Base-by-base conservation (phyloP, 371 early-diverging fungal genomes). In the Syncephalastrum racemosum region DNA sequence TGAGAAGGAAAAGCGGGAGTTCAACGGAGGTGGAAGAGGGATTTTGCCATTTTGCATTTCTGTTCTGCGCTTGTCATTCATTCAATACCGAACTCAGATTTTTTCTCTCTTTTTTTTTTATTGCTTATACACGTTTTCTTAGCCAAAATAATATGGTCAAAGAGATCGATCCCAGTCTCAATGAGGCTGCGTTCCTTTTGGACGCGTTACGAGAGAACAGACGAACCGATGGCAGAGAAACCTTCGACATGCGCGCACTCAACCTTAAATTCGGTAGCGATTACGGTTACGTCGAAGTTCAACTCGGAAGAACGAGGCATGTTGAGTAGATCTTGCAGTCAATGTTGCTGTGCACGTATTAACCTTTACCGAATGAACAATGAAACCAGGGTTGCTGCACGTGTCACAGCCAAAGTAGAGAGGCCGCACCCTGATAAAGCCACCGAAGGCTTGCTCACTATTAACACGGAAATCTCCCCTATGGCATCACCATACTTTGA, bases 361-460 rank as follows among this genome's bases (percentile, higher is more conserved):
- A 31, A 31, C 36, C 10, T 0, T 10, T 31, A n/a, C 8, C 10
- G 2, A 31, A 31, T 8, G 36, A 31, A 1, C 10, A 12, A 8
- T 50, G 22, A 46, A 27, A n/a, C n/a, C 60, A 89, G 92, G 64
- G 93, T 95, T 3, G 70, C 91, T 4, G 95, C 93, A 0, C 85
- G 83, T 51, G 92, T 95, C 0, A 82, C 91, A 0, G 89, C 90
- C 53, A 91, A 94, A 63, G 90, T 95, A n/a, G 83, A 86, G n/a
- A 79, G 92, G 52, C 97, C 97, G 16, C 71, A 71, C 23, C 71
- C 82, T 1, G 90, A 85, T 60, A 83, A 84, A 44, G 91, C 96
- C 4, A 88, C 88, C 15, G 97, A 98, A 63, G 98, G 98, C 1
- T 70, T 87, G 10, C 67, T 97, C 14, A 53, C 73, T 42, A 90